phyloP scores from a whole-genome alignment of 805 yeast genomes.

The Zygosaccharomyces bisporus region DNA sequence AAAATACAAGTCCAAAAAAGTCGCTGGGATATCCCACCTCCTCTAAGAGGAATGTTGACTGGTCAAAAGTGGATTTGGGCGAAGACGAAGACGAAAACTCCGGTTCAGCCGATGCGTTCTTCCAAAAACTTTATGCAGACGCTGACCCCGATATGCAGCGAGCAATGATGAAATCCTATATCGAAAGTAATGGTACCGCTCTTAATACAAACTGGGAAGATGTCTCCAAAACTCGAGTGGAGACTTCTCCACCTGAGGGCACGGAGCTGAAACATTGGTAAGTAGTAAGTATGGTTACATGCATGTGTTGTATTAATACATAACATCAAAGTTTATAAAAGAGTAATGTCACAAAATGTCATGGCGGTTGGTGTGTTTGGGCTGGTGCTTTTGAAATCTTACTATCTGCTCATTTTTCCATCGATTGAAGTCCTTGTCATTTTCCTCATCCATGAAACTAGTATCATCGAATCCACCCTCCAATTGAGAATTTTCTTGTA shows the following conservation, averaged over 20 bases:
- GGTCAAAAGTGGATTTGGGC: slow-evolving; percentile 55
- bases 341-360: neutral
- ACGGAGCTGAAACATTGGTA: slow-evolving; percentile 57
- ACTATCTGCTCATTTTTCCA: slow-evolving; percentile 34
- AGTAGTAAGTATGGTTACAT: slow-evolving; percentile 29
- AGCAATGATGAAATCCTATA: slow-evolving; percentile 95
- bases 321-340: neutral
- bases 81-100: slow-evolving; percentile 46
- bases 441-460: slow-evolving; percentile 30
- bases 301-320: neutral
- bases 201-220: slow-evolving; percentile 92
- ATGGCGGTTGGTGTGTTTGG: slow-evolving; percentile 2
- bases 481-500: slow-evolving; percentile 17
- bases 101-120: slow-evolving; percentile 61
- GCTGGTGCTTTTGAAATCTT: slow-evolving; percentile 17
- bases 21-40: slow-evolving; percentile 55
- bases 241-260: slow-evolving; percentile 72
- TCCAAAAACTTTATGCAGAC: slow-evolving; percentile 64
- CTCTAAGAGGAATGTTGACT: slow-evolving; percentile 58
- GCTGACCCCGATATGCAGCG: slow-evolving; percentile 84
- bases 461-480: slow-evolving; percentile 30
- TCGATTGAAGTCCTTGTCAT: slow-evolving; percentile 27
- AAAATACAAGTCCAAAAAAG: neutral
- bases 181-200: slow-evolving; percentile 93
- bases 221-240: slow-evolving; percentile 62